A percentile compares a stretch with the other conserved stretches of the same genome.
Conservation (phyloP, 164 flowering plant species). For the Vitis amurensis region DNA sequence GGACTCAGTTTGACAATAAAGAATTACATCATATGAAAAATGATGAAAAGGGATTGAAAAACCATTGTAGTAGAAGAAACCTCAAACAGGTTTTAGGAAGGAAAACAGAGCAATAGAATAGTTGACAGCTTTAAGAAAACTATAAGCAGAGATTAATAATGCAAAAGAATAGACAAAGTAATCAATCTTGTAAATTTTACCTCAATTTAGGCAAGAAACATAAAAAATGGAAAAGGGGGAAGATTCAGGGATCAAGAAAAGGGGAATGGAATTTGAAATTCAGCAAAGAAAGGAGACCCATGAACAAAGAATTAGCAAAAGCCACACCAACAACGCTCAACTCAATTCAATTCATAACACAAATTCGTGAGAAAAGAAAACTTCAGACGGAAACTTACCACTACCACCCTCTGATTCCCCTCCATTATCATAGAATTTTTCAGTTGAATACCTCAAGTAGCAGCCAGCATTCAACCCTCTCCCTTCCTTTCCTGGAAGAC, state of each 20-base stretch:
- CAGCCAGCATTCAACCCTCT: slow-evolving; percentile 76
- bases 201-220: no score
- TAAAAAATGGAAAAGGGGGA: no score
- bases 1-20: not conserved
- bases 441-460: slow-evolving; percentile 69
- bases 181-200: no score
- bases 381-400: slow-evolving; percentile 12
- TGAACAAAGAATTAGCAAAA: not conserved
- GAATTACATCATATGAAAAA: not conserved
- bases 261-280: no score
- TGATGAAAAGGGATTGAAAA: not conserved
- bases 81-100: no score
- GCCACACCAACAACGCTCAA: not conserved
- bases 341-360: not conserved
- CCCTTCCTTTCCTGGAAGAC: slow-evolving; percentile 54
- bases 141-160: no score
- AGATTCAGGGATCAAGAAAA: no score
- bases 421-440: slow-evolving; percentile 41
- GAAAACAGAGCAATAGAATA: no score
- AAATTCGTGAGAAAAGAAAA: not conserved
- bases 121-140: no score
- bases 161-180: no score
- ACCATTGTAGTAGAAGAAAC: no score
- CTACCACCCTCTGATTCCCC: not conserved
- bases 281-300: no score